Percentiles rank a stretch among this genome's conserved stretches.
Evolutionary conservation across 306 rosid species (phyloP).

Genomic region (Coriaria nepalensis): DNA sequence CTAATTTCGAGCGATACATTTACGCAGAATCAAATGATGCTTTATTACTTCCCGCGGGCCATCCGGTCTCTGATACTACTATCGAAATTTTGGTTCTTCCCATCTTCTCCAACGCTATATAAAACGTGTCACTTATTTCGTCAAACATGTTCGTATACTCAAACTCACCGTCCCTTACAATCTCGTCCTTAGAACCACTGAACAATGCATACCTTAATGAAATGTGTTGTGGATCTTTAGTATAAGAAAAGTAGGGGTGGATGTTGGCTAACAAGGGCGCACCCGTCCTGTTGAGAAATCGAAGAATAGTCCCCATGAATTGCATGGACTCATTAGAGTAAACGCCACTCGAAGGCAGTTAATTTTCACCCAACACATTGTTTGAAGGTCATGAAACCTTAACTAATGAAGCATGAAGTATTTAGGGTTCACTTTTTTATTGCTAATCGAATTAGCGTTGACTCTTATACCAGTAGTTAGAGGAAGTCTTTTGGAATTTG

Average conservation of each 20-base stretch:
- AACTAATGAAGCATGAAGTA: too few species aligned
- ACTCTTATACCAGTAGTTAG: too few species aligned
- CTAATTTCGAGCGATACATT: too few species aligned
- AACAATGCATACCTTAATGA: not conserved
- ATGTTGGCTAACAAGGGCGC: not conserved
- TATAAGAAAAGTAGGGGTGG: not conserved
- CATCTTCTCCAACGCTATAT: constrained; percentile 2
- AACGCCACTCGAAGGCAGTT: not conserved
- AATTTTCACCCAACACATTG: not conserved
- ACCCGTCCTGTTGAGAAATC: not conserved
- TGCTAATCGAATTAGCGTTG: too few species aligned
- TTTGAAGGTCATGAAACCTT: too few species aligned
- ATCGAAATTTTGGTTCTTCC: not conserved
- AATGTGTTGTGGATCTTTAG: not conserved
- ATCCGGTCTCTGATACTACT: constrained; percentile 1
- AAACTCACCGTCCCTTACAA: not conserved
- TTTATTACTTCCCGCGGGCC: not conserved
- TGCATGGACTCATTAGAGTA: not conserved
- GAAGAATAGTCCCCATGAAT: not conserved
- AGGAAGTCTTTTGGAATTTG: too few species aligned
- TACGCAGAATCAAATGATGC: too few species aligned
- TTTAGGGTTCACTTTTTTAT: too few species aligned
- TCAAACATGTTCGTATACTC: not conserved
- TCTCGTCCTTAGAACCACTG: not conserved
- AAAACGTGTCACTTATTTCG: not conserved